phyloP scores from a whole-genome alignment of 2,329 filamentous ascomycete species.

The Bimuria novae-zelandiae region DNA sequence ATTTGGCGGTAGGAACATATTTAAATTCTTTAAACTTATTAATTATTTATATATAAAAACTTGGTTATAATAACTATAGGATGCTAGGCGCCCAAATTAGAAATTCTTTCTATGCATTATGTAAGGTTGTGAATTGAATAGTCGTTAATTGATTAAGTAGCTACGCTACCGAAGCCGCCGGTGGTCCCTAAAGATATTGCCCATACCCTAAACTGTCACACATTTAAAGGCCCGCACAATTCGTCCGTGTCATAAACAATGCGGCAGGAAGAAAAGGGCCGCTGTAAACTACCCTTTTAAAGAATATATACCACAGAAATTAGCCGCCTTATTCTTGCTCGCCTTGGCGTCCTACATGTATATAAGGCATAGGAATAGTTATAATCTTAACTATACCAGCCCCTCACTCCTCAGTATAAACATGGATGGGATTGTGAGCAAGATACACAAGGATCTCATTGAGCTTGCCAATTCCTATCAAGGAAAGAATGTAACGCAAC shows the following conservation, averaged over 20 bases:
- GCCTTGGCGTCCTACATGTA: background rate
- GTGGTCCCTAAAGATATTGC: too few relatives aligned
- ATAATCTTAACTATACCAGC: background rate
- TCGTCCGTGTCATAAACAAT: background rate
- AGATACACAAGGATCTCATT: background rate
- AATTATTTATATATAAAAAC: too few relatives aligned
- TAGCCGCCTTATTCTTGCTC: background rate
- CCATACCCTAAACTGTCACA: too few relatives aligned
- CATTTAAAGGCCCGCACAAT: background rate
- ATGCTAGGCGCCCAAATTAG: too few relatives aligned
- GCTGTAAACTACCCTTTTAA: background rate
- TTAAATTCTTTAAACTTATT: too few relatives aligned
- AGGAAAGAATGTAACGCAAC: background rate
- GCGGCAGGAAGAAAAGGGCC: background rate
- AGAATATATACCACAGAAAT: background rate
- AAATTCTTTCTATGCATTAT: too few relatives aligned
- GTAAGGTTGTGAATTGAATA: too few relatives aligned
- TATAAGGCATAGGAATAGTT: background rate
- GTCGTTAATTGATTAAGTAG: too few relatives aligned
- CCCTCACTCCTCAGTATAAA: background rate
- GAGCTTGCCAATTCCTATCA: background rate
- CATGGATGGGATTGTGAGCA: background rate
- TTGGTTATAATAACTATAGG: too few relatives aligned
- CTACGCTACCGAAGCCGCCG: too few relatives aligned
- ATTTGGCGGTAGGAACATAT: too few relatives aligned